Evolutionary conservation across 495 filamentous ascomycete species (phyloP).

Genomic region (Chaetomium fimeti): DNA sequence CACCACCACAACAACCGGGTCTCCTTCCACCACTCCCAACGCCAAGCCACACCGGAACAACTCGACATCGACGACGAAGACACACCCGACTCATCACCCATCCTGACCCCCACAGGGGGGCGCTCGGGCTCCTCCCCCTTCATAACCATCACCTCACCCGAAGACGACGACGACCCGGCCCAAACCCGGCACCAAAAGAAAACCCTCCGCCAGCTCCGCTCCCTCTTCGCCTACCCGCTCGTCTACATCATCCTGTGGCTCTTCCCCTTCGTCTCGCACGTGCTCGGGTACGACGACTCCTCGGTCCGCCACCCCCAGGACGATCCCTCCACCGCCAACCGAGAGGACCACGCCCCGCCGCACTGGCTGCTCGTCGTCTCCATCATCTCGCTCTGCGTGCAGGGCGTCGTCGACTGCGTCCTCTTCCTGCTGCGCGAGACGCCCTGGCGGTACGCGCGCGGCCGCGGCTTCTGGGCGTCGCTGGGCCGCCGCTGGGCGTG

Average conservation of each 20-base stretch:
- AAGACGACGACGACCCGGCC: neutral
- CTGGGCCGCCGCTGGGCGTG: constrained; percentile 26
- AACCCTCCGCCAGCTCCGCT: constrained; percentile 64
- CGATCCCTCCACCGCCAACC: constrained; percentile 16
- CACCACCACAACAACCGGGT: neutral
- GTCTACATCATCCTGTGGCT: constrained; percentile 72
- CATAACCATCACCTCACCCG: neutral
- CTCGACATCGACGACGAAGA: neutral
- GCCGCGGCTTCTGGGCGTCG: constrained; percentile 43
- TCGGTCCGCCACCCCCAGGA: neutral
- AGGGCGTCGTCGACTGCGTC: constrained; percentile 64
- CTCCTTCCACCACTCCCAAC: constrained; percentile 11
- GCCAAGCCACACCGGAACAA: neutral
- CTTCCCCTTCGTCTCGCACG: constrained; percentile 64
- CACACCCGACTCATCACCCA: neutral
- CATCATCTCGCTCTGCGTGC: constrained; percentile 55
- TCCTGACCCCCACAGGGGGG: neutral
- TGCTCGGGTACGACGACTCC: constrained; percentile 56
- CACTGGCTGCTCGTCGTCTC: constrained; percentile 55
- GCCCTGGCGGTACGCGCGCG: constrained; percentile 63
- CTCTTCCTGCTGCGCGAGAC: constrained; percentile 65
- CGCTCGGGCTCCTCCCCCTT: neutral
- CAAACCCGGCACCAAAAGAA: constrained; percentile 38
- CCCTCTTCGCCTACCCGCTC: constrained; percentile 69
- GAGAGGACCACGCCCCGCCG: constrained; percentile 39